Percentiles rank a stretch among this genome's conserved stretches.
Evolutionary conservation across 805 yeast species (phyloP).

Genomic region (Cyberlindnera veronae): DNA sequence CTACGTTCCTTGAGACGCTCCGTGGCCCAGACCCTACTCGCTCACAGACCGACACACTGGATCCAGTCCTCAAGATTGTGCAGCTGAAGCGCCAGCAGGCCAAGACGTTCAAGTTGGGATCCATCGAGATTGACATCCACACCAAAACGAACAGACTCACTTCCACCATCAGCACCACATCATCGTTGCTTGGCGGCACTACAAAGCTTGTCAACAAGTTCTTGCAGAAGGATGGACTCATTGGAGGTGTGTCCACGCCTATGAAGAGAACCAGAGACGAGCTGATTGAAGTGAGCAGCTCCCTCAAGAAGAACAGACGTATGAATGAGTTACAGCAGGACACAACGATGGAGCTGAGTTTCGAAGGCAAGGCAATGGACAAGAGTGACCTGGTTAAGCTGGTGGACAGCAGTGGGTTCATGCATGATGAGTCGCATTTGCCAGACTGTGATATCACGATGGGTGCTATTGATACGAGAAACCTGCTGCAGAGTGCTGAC

Average conservation of each 20-base stretch:
- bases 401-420: conserved; percentile 36
- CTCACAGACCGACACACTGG: background rate
- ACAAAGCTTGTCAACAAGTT: conserved; percentile 11
- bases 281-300: conserved; percentile 20
- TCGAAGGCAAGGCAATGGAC: conserved; percentile 45
- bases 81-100: conserved; percentile 10
- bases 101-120: conserved; percentile 19
- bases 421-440: conserved; percentile 29
- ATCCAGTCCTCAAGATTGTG: conserved; percentile 15
- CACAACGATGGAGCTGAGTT: conserved; percentile 37
- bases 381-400: conserved; percentile 38
- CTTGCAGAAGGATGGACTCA: conserved; percentile 9
- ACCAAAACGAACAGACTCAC: conserved; percentile 5
- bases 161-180: too few relatives aligned
- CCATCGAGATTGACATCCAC: conserved; percentile 16
- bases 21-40: conserved; percentile 1
- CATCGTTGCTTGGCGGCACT: too few relatives aligned
- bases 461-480: conserved; percentile 22
- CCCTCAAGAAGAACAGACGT: conserved; percentile 27
- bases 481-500: conserved; percentile 24
- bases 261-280: conserved; percentile 30
- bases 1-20: conserved; percentile 13
- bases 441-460: conserved; percentile 9
- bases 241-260: conserved; percentile 14
- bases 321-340: conserved; percentile 15